Base-by-base conservation (phyloP, 495 filamentous ascomycete species). In the Delitschia confertaspora region DNA sequence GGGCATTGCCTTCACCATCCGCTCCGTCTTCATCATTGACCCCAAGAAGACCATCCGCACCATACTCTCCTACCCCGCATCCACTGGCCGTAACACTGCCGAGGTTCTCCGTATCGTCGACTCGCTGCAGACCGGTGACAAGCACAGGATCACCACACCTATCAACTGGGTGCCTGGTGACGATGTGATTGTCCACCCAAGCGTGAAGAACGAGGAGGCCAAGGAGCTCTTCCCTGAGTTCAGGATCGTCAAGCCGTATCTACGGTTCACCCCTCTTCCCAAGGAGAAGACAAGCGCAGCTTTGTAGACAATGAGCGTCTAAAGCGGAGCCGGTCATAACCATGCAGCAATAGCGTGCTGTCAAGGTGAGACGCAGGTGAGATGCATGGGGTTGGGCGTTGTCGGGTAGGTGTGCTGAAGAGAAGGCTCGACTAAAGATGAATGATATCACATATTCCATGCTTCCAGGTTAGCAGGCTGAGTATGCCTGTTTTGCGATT, bases 1-100 rank as follows among this genome's bases (percentile, higher is more conserved):
- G 79, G 91, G 87, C 50, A 87, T 94, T 57, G 88, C 91, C 43
- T 94, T 96, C 70, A 96, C 91, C 62, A 95, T 98, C 73, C 88
- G 91, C 61, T 93, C 86, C 52, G 93, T 96, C 67, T 98, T 96
- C 76, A 73, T 96, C 71, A 93, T 98, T 65, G 91, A 96, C 73
- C 93, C 91, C 42, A 93, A 82, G 75, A 95, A 96, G 79, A 88
- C 80, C 56, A 95, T 96, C 67, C 87, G 91, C 58, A 79, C 87
- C 59, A 95, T 94, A 65, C 75, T 96, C 50, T 82, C 88, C 56
- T 98, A 95, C 76, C 93, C 93, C 13, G 91, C 93, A 44, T 95
- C 87, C 31, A 96, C 93, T 21, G 93, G 91, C 61, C 86, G 91
- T 58, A 98, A 96, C 71, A 83, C 85, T 44, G 88, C 86, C 55